Percentiles rank a stretch among this genome's conserved stretches.
Conservation (phyloP, 345 rosid genomes). For the Aurinia saxatilis region DNA sequence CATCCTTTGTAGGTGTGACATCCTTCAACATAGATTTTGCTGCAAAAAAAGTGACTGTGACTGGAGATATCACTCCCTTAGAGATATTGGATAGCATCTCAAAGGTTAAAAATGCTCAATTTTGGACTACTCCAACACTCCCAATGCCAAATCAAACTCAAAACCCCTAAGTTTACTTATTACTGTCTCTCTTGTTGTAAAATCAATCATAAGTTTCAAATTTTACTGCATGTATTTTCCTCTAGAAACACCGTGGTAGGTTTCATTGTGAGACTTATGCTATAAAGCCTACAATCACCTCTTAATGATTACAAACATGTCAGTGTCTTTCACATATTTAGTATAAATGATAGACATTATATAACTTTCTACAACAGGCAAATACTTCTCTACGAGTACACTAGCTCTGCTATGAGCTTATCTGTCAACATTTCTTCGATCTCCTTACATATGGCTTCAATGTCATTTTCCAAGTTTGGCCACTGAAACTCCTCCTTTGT, state of each 20-base stretch:
- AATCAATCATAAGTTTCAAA: not conserved
- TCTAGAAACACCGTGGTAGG: not conserved
- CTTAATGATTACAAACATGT: not conserved
- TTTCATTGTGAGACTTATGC: not conserved
- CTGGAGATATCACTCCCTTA: constrained; percentile 43
- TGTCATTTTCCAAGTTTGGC: constrained; percentile 39
- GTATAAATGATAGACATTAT: not conserved
- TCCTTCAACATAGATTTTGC: constrained; percentile 57
- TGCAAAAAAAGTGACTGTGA: constrained; percentile 57
- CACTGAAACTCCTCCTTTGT: constrained; percentile 37
- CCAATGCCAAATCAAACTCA: constrained; percentile 7
- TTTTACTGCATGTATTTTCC: not conserved
- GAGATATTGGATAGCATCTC: constrained; percentile 51
- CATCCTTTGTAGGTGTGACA: constrained; percentile 39
- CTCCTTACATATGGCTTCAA: constrained; percentile 53
- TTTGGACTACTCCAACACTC: constrained; percentile 37
- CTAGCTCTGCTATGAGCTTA: constrained; percentile 49
- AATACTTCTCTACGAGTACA: not conserved
- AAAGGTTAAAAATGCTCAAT: constrained; percentile 54
- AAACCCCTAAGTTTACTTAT: not conserved
- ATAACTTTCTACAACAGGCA: constrained; percentile 17
- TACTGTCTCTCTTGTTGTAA: constrained; percentile 1
- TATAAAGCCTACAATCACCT: not conserved
- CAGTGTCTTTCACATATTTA: not conserved
- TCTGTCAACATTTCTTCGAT: constrained; percentile 48